Percentiles rank a stretch among this genome's conserved stretches.
Conservation (phyloP, 1,284 basidiomycete genomes). For the Puccinia triticina region DNA sequence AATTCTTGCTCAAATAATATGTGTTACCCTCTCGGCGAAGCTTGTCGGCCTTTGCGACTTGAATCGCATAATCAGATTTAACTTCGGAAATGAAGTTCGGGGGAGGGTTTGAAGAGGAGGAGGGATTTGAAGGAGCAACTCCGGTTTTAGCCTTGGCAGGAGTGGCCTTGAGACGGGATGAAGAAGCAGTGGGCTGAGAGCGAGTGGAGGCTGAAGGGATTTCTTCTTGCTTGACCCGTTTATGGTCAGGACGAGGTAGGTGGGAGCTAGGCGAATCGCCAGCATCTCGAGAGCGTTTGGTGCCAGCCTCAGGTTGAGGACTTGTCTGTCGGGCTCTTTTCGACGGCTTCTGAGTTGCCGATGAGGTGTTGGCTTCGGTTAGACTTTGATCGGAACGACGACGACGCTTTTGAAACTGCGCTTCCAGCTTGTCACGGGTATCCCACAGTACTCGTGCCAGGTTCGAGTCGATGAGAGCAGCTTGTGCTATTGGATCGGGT, state of each 20-base stretch:
- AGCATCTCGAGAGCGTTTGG: background rate
- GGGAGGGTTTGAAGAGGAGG: background rate
- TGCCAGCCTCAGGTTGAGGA: constrained; percentile 3
- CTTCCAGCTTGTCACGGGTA: background rate
- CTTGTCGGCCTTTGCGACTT: constrained; percentile 3
- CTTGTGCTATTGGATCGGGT: background rate
- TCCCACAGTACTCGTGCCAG: constrained; percentile 7
- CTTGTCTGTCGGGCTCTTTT: constrained; percentile 6
- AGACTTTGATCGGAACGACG: constrained; percentile 16
- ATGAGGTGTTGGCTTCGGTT: background rate
- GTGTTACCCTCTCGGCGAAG: constrained; percentile 16
- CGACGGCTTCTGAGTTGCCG: background rate
- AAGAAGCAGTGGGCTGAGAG: background rate
- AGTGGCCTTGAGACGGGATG: background rate
- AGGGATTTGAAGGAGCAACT: background rate
- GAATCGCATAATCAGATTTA: constrained; percentile 2
- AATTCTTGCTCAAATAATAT: constrained; percentile 2
- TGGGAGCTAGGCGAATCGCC: background rate
- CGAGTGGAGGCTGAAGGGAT: background rate
- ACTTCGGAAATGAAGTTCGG: constrained; percentile 8
- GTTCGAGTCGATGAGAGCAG: background rate
- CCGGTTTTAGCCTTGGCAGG: background rate
- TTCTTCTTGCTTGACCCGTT: constrained; percentile 6
- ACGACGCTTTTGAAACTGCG: background rate
- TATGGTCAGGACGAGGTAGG: background rate